These are phyloP conservation scores for Nicotiana tomentosiformis DNA, from an alignment of 257 asterid genomes.

Conservation along the genomic window DNA sequence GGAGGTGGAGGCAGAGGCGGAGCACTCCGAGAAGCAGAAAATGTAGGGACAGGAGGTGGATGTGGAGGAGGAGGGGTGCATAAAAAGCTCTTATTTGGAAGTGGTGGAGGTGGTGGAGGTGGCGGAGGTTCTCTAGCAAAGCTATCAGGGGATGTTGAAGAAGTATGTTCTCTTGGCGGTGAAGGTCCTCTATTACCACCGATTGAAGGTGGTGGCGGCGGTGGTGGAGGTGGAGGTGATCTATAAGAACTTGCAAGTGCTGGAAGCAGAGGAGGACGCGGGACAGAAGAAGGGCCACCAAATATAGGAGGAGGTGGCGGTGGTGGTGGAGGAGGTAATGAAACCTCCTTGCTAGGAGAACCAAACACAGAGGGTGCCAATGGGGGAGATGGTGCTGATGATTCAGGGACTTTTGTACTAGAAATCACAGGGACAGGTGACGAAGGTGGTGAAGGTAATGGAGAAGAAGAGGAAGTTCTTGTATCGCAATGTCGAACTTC, in stretches of 20 bases:
- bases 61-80: slow-evolving; percentile 15
- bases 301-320: slow-evolving; percentile 2
- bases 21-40: slow-evolving; percentile 6
- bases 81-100: slow-evolving; percentile 5
- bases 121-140: slow-evolving; percentile 23
- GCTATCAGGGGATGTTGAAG: slow-evolving; percentile 17
- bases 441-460: slow-evolving; percentile 19
- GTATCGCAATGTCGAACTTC: slow-evolving; percentile 22
- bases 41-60: slow-evolving; percentile 22
- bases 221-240: slow-evolving; percentile 14
- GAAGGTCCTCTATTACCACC: slow-evolving; percentile 16
- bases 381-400: slow-evolving; percentile 14
- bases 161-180: slow-evolving; percentile 22
- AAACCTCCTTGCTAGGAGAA: slow-evolving; percentile 9
- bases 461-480: slow-evolving; percentile 26
- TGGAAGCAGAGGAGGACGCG: slow-evolving; percentile 4
- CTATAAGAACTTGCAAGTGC: slow-evolving; percentile 7
- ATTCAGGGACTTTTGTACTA: slow-evolving; percentile 18
- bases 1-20: slow-evolving; percentile 16
- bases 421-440: slow-evolving; percentile 20
- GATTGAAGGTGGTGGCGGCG: slow-evolving; percentile 15
- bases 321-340: slow-evolving; percentile 17
- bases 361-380: slow-evolving; percentile 8
- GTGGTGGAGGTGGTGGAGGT: slow-evolving; percentile 18
- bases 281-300: slow-evolving; percentile 11